Evolutionary conservation across 305 asterid genomes (phyloP).

Genomic region (Fraxinus greggii): DNA sequence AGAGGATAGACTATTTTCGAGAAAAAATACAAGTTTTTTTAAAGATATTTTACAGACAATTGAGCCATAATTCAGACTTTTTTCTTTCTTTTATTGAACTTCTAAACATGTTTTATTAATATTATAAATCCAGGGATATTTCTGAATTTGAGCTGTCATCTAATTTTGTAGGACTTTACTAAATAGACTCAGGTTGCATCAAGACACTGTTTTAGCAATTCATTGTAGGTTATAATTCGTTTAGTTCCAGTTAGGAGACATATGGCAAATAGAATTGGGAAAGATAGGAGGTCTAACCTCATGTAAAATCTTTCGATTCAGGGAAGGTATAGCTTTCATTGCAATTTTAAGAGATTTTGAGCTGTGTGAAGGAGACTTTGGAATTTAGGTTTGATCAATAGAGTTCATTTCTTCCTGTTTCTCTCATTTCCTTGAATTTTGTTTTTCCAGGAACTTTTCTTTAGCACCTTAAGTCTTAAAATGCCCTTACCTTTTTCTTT

Average conservation of each 20-base stretch:
- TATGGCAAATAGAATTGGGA: not conserved
- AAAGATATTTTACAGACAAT: not conserved
- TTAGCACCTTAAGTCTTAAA: constrained; percentile 1
- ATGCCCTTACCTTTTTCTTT: not conserved
- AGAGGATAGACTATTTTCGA: not conserved
- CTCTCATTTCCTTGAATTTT: not conserved
- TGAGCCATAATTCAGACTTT: not conserved
- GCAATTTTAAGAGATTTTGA: not conserved
- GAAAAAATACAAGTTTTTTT: not conserved
- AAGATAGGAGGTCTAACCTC: not conserved
- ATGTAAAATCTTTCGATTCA: not conserved
- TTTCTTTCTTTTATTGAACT: not conserved
- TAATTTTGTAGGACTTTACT: not conserved
- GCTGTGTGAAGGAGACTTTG: not conserved
- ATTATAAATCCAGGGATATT: not conserved
- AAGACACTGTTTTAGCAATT: not conserved
- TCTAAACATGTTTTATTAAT: not conserved
- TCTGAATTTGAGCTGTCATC: not conserved
- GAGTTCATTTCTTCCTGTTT: not conserved
- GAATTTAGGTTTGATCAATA: not conserved
- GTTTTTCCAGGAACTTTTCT: not conserved
- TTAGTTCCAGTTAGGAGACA: not conserved
- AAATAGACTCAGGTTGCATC: not conserved
- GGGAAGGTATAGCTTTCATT: not conserved
- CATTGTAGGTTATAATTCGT: not conserved